Base-by-base conservation (phyloP, 2,329 filamentous ascomycete species). In the Fusarium paranaense region DNA sequence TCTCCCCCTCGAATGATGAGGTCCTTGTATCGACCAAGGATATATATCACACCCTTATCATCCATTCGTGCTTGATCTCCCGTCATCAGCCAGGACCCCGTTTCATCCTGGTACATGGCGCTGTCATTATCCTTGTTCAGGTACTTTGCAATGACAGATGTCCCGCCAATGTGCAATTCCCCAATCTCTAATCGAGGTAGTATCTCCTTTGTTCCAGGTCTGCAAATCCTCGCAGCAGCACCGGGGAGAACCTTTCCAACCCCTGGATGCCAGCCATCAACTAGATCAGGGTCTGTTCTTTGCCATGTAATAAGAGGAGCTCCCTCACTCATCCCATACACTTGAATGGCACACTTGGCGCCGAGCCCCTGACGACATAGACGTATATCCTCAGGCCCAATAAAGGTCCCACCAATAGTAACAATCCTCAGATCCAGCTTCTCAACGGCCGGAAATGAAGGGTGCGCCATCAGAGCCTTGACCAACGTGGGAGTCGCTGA, bases 281-380 rank as follows among this genome's bases (percentile, higher is more conserved):
- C 73, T 38, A 80, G 78, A 58, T 75, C 78, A 61, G 67, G 75
- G 69, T 80, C 82, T 42, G 62, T 74, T 63, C 77, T 79, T 40
- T 70, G 74, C 83, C 83, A 86, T n/a, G 83, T 85, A 33, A 85
- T 76, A 4, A 84, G 75, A 2, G 83, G 84, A 14, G 82, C 83
- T 3, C 83, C 83, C 69, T 87, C 85, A 25, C 83, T 86, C 85
- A 87, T 85, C 1, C 85, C 85, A 71, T 85, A 87, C 13, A 79
- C 82, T 52, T 84, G 82, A n/a, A 82, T 80, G 1, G 80, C 80
- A 42, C 78, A 72, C 33, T 72, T 67, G 4, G 81, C 79, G 0
- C 83, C 82, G 1, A 85, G 72, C 1, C 72, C 78, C 13, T 80
- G 45, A 7, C 76, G 75, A 37, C 83, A 84, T 1, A 82, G 76